Evolutionary conservation across 345 rosid species (phyloP), one percentile per base, ranked within the genome.

Genomic region (Arabis alpina): DNA sequence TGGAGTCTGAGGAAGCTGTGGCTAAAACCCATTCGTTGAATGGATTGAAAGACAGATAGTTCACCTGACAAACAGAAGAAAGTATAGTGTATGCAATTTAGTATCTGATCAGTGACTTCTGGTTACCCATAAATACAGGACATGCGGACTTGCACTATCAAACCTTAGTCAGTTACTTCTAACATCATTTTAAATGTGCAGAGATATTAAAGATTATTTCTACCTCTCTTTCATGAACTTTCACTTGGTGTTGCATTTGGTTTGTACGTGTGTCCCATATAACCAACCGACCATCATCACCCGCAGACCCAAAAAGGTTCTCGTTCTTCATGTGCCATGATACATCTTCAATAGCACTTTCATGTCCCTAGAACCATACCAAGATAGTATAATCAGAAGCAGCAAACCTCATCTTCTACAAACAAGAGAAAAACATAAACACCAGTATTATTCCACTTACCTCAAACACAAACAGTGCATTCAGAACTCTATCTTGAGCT

Each of bases 301-400:
- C 91, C 0, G 87, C 91, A 27, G 98, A 94, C 16, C 97, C 98
- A 75, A 94, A 91, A 58, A 94, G 66, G 54, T 80, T 82, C 54
- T 88, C 96, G 42, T 91, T 82, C 85, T 87, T 87, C 84, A 83
- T 75, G 77, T 94, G 97, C 98, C 99, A 94, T 1, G 95, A 78
- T 8, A 88, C 99, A 74, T 91, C 96, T 76, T 82, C 98, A 43
- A 89, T 91, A 48, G 76, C 84, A 72, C 75, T 80, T 77, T 84
- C 82, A 68, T 94, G 98, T 63, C 89, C 97, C 99, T 89, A 50
- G 8, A 74, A 50, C 37, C 30, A 64, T 39, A 39, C 24, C 53
- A 19, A 67, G 67, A 1, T n/a, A 12, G 4, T 9, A 61, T 23
- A n/a, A 16, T 15, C 40, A 73, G 67, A 77, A n/a, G 16, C 40